Percentiles rank a stretch among this genome's conserved stretches.
Conservation (phyloP, 2,329 filamentous ascomycete species). For the Davidsoniella neocaledoniae region DNA sequence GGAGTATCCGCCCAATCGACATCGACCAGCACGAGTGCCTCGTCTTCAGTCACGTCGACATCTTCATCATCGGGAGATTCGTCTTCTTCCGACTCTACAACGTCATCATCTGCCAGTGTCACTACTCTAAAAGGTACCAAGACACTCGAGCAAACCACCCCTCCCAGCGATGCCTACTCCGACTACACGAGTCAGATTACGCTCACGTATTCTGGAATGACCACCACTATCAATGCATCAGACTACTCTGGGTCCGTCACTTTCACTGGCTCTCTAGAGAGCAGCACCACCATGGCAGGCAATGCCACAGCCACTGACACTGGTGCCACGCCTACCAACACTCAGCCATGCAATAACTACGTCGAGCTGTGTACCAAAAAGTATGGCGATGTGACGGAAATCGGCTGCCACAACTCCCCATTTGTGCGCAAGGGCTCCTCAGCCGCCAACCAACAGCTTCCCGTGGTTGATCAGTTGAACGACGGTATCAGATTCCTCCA, state of each 20-base stretch:
- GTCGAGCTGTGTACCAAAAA: conserved; percentile 58
- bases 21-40: not conserved
- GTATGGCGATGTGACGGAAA: conserved; percentile 67
- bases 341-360: conserved; percentile 64
- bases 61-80: not conserved
- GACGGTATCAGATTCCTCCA: conserved; percentile 55
- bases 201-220: conserved; percentile 13
- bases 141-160: conserved; percentile 23
- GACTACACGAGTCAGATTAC: conserved; percentile 28
- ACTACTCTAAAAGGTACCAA: conserved; percentile 23
- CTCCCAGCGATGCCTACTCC: conserved; percentile 29
- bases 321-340: conserved; percentile 42
- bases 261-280: conserved; percentile 29
- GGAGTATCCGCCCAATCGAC: conserved; percentile 2
- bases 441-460: conserved; percentile 56
- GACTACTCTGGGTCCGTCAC: conserved; percentile 21
- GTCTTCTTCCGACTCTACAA: not conserved
- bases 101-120: conserved; percentile 16
- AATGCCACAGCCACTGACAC: conserved; percentile 27
- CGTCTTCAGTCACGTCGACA: not conserved
- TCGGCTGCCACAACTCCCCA: conserved; percentile 67
- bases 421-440: conserved; percentile 55
- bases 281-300: conserved; percentile 22
- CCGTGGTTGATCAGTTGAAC: conserved; percentile 55
- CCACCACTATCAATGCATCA: conserved; percentile 15